phyloP scores from a whole-genome alignment of 2,329 filamentous ascomycete species.

The Chalaropsis thielavioides region DNA sequence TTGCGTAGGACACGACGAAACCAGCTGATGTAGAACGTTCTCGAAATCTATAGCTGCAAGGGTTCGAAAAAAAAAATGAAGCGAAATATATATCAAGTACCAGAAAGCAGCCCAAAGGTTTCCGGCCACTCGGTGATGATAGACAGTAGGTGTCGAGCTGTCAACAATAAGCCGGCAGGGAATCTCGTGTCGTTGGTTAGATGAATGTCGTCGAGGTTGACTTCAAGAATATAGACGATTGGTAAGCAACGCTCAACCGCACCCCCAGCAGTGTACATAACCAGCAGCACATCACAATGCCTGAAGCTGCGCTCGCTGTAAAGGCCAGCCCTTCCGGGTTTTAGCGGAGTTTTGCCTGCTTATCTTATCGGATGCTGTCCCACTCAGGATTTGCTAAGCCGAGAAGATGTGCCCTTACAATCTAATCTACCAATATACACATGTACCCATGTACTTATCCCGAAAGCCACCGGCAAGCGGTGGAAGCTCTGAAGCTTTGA shows the following conservation, averaged over 20 bases:
- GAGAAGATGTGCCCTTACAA: background rate
- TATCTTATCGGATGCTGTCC: conserved; percentile 1
- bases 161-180: too few relatives aligned
- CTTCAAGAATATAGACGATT: background rate
- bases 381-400: background rate
- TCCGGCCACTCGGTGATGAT: too few relatives aligned
- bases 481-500: background rate
- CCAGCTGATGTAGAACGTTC: background rate
- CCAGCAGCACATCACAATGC: background rate
- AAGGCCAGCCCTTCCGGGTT: background rate
- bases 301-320: background rate
- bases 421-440: background rate
- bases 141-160: too few relatives aligned
- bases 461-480: background rate
- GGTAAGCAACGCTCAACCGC: background rate
- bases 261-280: background rate
- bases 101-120: too few relatives aligned
- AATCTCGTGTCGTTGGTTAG: too few relatives aligned
- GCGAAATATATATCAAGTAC: too few relatives aligned
- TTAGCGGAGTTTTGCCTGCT: background rate
- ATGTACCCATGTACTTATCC: too few relatives aligned
- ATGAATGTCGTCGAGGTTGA: background rate
- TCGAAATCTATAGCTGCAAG: background rate
- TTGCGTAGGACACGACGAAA: background rate
- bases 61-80: background rate